Evolutionary conservation across 2,329 filamentous ascomycete genomes (phyloP).

Genomic region (Penicillium italicum): DNA sequence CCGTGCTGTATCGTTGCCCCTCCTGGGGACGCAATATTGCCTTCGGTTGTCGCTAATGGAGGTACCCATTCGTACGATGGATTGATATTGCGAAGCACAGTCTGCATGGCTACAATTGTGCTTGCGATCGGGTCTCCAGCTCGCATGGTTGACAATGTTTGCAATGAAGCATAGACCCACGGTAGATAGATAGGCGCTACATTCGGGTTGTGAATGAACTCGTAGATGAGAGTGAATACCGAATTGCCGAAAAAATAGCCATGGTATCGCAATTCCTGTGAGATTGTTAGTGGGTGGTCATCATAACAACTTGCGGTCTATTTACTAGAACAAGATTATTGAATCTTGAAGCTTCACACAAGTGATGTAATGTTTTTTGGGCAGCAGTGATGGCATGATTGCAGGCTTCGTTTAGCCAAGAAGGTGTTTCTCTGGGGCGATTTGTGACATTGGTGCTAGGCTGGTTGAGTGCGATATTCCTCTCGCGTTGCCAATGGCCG

Average conservation of each 20-base stretch:
- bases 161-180: constrained; percentile 42
- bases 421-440: constrained; percentile 27
- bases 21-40: neutral
- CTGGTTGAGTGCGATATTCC: constrained; percentile 14
- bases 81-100: constrained; percentile 31
- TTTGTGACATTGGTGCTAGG: constrained; percentile 6
- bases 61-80: constrained; percentile 30
- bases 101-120: constrained; percentile 33
- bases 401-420: constrained; percentile 47
- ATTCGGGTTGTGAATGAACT: constrained; percentile 42
- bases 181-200: constrained; percentile 40
- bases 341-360: constrained; percentile 40
- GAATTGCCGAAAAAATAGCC: constrained; percentile 45
- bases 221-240: constrained; percentile 43
- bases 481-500: constrained; percentile 41
- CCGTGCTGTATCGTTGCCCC: neutral
- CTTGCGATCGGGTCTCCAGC: constrained; percentile 26
- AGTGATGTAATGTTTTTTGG: constrained; percentile 41
- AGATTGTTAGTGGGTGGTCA: neutral
- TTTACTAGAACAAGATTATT: constrained; percentile 42
- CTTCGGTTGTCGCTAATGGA: neutral
- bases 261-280: constrained; percentile 45
- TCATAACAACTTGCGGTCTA: neutral
- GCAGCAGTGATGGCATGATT: constrained; percentile 43
- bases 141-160: constrained; percentile 39